Conservation (phyloP, 2,329 filamentous ascomycete genomes). For the Alternaria sp. region DNA sequence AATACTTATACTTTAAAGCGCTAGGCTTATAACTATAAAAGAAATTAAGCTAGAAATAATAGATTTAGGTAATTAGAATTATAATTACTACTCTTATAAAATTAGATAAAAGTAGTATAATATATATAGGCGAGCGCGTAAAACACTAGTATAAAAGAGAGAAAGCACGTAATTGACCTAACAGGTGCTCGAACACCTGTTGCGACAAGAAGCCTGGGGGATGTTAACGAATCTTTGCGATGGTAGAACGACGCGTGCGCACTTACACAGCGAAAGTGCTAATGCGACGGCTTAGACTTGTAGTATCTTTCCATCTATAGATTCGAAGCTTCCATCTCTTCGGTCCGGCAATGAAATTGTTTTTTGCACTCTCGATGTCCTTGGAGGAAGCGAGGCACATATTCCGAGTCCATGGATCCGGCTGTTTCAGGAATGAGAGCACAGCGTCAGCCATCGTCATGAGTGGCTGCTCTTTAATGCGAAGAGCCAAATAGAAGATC, state of each 20-base stretch:
- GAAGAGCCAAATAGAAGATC: constrained; percentile 23
- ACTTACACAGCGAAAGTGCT: background rate
- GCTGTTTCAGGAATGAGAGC: constrained; percentile 21
- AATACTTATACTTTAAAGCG: no score
- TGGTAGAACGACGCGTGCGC: background rate
- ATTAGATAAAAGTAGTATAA: no score
- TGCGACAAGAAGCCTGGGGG: background rate
- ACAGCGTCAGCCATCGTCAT: constrained; percentile 33
- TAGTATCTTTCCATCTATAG: background rate
- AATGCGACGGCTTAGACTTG: background rate
- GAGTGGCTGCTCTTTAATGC: constrained; percentile 22
- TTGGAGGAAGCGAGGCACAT: constrained; percentile 20
- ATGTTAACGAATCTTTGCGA: background rate
- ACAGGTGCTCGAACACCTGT: no score
- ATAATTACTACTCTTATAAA: no score
- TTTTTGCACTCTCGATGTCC: constrained; percentile 1
- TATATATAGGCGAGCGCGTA: no score
- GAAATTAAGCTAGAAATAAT: no score
- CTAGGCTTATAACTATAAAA: no score
- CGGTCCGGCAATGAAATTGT: background rate
- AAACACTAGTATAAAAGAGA: no score
- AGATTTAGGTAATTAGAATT: no score
- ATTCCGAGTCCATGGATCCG: constrained; percentile 14
- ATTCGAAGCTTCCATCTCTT: background rate
- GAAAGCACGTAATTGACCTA: no score